Conservation (phyloP, 2,329 filamentous ascomycete species). For the Colletotrichum tropicale region DNA sequence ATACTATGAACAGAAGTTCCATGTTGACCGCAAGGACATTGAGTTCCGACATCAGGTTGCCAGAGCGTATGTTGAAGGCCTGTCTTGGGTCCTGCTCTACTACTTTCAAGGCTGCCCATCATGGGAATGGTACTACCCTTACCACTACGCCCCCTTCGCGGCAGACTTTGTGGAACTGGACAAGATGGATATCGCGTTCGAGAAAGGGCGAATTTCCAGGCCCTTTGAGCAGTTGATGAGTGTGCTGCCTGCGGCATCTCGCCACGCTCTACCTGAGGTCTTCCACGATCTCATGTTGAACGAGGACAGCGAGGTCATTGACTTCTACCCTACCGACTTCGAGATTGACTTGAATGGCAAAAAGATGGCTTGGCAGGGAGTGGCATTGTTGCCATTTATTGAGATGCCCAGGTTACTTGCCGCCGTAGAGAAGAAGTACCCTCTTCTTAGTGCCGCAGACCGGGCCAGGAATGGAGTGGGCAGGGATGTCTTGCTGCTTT, state of each 20-base stretch:
- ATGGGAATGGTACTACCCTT: constrained; percentile 99
- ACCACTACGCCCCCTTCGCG: constrained; percentile 97
- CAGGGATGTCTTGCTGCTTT: constrained; percentile 82
- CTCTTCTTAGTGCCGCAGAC: constrained; percentile 78
- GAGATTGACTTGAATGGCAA: constrained; percentile 94
- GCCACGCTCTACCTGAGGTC: constrained; percentile 84
- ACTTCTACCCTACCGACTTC: constrained; percentile 97
- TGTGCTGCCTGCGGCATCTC: constrained; percentile 90
- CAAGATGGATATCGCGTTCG: constrained; percentile 80
- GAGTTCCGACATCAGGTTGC: constrained; percentile 90
- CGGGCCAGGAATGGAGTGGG: constrained; percentile 78
- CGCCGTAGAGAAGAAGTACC: constrained; percentile 85
- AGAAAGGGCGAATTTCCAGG: constrained; percentile 82
- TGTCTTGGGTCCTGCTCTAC: constrained; percentile 94
- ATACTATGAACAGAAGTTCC: constrained; percentile 97
- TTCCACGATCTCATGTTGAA: constrained; percentile 94
- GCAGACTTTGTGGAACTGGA: constrained; percentile 88
- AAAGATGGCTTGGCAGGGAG: constrained; percentile 98
- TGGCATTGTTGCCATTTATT: constrained; percentile 93
- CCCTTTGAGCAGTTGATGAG: constrained; percentile 99
- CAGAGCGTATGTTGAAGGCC: constrained; percentile 88
- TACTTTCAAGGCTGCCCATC: constrained; percentile 98
- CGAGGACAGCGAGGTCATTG: constrained; percentile 87
- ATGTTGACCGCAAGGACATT: constrained; percentile 78
- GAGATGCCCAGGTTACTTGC: constrained; percentile 85